These are phyloP conservation scores for Friedmanniomyces simplex DNA, from an alignment of 495 filamentous ascomycete species.

Conservation along the genomic window DNA sequence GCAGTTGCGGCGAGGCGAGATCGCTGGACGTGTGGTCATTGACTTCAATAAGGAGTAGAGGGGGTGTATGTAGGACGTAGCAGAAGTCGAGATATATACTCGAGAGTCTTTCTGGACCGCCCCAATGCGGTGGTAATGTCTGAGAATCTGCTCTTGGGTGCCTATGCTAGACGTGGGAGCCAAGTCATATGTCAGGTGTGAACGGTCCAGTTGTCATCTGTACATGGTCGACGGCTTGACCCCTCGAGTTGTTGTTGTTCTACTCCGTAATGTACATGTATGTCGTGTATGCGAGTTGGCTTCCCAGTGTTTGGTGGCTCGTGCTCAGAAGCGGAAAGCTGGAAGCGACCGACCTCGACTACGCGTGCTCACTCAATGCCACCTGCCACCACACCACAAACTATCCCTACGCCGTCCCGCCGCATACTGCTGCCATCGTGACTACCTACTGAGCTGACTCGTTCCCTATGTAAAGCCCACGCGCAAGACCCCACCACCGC, in stretches of 20 bases:
- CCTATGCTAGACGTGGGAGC: too few relatives aligned
- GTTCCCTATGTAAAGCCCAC: background rate
- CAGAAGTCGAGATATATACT: background rate
- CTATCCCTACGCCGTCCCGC: background rate
- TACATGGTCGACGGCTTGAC: too few relatives aligned
- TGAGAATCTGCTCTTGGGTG: too few relatives aligned
- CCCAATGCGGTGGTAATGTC: background rate
- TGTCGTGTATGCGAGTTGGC: too few relatives aligned
- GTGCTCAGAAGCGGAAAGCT: too few relatives aligned
- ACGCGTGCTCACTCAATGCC: too few relatives aligned
- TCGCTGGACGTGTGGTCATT: constrained; percentile 42
- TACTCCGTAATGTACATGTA: too few relatives aligned
- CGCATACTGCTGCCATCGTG: background rate
- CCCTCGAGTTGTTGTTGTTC: too few relatives aligned
- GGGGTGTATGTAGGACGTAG: background rate
- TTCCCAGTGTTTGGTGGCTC: too few relatives aligned
- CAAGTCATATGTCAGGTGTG: background rate
- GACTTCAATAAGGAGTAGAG: constrained; percentile 35
- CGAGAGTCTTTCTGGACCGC: background rate
- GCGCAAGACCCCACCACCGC: background rate
- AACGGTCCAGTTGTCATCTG: background rate
- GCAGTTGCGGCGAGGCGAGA: constrained; percentile 32
- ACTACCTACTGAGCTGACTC: background rate
- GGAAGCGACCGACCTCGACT: too few relatives aligned
- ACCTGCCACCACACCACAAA: too few relatives aligned